phyloP scores from a whole-genome alignment of 208 protist genomes.

The Phytomonas francai region DNA sequence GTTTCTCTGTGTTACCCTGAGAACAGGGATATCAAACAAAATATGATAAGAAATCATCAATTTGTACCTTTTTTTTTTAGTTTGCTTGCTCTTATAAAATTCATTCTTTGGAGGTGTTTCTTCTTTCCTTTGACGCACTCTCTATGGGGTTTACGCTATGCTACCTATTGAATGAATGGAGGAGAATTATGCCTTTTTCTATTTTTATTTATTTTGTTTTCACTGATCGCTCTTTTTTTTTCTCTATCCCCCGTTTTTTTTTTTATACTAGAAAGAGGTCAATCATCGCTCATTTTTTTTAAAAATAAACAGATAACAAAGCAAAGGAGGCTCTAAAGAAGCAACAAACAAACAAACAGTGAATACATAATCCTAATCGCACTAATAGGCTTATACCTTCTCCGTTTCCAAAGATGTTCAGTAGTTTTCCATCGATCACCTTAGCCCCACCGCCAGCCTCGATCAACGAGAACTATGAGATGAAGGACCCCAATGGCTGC shows the following conservation, averaged over 20 bases:
- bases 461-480: constrained; percentile 25
- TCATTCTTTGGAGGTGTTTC: not conserved
- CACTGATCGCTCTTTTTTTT: not conserved
- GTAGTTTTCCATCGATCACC: constrained; percentile 33
- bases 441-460: constrained; percentile 20
- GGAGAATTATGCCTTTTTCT: not conserved
- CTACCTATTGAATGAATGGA: too few relatives aligned
- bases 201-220: not conserved
- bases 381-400: too few relatives aligned
- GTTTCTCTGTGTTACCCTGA: too few relatives aligned
- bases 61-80: constrained; percentile 8
- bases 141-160: too few relatives aligned
- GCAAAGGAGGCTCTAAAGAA: not conserved
- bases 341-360: constrained; percentile 6
- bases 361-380: constrained; percentile 5
- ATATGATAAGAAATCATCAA: not conserved
- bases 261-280: not conserved
- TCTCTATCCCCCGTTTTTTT: not conserved
- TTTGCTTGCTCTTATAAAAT: not conserved
- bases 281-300: not conserved
- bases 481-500: constrained; percentile 20
- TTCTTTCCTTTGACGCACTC: not conserved
- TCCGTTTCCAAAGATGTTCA: constrained; percentile 24
- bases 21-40: too few relatives aligned
- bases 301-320: not conserved